Evolutionary conservation across 2,329 filamentous ascomycete species (phyloP), one percentile per base, ranked within the genome.

Genomic region (Cladosporium halotolerans): DNA sequence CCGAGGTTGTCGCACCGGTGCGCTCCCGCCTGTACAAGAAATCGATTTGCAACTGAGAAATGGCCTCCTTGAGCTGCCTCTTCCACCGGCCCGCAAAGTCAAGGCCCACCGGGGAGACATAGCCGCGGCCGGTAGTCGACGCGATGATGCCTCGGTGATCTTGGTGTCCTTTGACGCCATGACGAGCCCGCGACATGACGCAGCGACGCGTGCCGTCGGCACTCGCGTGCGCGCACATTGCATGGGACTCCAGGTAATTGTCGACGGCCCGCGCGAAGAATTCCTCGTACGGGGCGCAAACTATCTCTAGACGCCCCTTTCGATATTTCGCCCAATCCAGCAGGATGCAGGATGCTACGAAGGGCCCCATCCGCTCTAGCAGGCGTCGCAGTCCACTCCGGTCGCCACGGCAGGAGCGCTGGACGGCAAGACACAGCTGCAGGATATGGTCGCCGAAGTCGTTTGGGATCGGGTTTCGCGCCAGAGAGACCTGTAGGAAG

Each of bases 341-440:
- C 63, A 76, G 68, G 10, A 78, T 71, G 52, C 75, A 74, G 0
- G 73, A 76, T n/a, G 74, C 73, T 10, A 77, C 67, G 65, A 77
- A 66, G 6, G 39, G 9, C n/a, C 39, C 39, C 39, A 41, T 16
- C 9, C 39, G 39, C 39, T 41, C 39, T 9, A 41, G 33, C 33
- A 36, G 33, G 13, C 33, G 33, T 36, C 33, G 33, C 33, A 16
- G 16, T 16, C 16, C 16, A 16, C 16, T 16, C 16, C 16, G 16
- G 16, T 16, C 16, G 16, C 16, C 16, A 16, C 16, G 16, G 16
- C 16, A 16, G 16, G 16, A 16, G 16, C 16, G 16, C 16, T 16
- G 16, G 16, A 16, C 16, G 16, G 16, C 16, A 16, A 16, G 60
- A 0, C 72, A 72, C 1, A 77, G 63, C 48, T 73, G 69, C 7